Evolutionary conservation across 306 rosid species (phyloP).

Genomic region (Datisca glomerata): DNA sequence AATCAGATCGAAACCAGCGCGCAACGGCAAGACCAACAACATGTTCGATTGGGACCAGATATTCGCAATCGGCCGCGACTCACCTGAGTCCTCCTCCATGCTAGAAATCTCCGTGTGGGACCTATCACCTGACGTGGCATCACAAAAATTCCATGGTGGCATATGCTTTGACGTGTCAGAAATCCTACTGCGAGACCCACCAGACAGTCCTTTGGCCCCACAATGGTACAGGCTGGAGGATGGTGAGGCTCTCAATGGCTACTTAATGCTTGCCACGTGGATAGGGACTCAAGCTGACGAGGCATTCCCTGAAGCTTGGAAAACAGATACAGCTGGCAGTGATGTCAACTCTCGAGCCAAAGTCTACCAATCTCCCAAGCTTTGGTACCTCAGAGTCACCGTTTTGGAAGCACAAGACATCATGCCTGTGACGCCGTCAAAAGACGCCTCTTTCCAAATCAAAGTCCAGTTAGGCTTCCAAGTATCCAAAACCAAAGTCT

Average conservation of each 20-base stretch:
- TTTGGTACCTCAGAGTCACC: constrained; percentile 74
- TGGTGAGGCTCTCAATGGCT: constrained; percentile 44
- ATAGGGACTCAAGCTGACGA: constrained; percentile 89
- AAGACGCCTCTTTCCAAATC: constrained; percentile 39
- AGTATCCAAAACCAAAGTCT: constrained; percentile 28
- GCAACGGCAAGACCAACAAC: constrained; percentile 20
- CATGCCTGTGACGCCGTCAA: constrained; percentile 15
- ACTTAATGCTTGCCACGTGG: constrained; percentile 94
- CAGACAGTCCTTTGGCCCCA: constrained; percentile 75
- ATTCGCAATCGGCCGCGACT: constrained; percentile 64
- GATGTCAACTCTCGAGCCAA: constrained; percentile 42
- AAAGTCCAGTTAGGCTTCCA: constrained; percentile 64
- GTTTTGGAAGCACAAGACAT: constrained; percentile 72
- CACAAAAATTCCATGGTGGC: constrained; percentile 44
- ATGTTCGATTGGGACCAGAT: constrained; percentile 83
- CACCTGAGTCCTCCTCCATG: constrained; percentile 45
- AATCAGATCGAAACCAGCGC: constrained; percentile 42
- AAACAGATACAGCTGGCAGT: constrained; percentile 32
- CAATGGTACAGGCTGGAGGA: constrained; percentile 84
- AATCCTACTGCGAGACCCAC: constrained; percentile 74
- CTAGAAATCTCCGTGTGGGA: constrained; percentile 74
- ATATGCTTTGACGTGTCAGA: constrained; percentile 68
- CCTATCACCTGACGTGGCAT: constrained; percentile 19
- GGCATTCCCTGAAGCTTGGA: constrained; percentile 68
- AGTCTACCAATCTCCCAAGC: constrained; percentile 71